phyloP scores from a whole-genome alignment of 176 grass and related monocot species.

The Dactylis glomerata region DNA sequence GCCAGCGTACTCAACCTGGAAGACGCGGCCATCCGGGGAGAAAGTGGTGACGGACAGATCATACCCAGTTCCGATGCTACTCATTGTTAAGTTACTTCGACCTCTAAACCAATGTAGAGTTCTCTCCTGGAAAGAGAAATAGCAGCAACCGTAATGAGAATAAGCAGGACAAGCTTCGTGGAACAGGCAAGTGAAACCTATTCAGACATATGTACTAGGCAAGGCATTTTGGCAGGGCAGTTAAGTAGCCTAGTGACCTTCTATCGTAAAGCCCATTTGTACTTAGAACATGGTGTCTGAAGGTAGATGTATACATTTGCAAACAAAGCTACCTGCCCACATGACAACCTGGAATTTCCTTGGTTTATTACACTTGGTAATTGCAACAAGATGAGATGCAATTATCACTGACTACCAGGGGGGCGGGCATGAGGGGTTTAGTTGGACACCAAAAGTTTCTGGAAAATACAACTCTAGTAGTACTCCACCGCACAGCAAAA shows the following conservation, averaged over 20 bases:
- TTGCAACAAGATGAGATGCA: neutral
- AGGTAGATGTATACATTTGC: neutral
- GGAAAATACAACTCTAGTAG: neutral
- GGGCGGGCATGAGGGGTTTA: neutral
- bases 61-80: constrained; percentile 84
- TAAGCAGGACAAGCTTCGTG: neutral
- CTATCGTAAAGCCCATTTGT: neutral
- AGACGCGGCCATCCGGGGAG: constrained; percentile 72
- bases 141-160: neutral
- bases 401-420: neutral
- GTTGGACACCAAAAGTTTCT: neutral
- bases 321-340: neutral
- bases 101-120: neutral
- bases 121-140: constrained; percentile 8
- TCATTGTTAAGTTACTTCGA: constrained; percentile 44
- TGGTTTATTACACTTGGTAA: neutral
- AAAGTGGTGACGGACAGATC: constrained; percentile 85
- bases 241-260: neutral
- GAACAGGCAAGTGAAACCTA: neutral
- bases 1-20: constrained; percentile 88
- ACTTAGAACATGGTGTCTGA: neutral
- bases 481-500: neutral
- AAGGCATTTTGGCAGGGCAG: neutral
- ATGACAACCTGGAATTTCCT: neutral
- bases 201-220: neutral